Percentiles rank a stretch among this genome's conserved stretches.
Conservation (phyloP, 2,329 filamentous ascomycete genomes). For the Peltaster fructicola region DNA sequence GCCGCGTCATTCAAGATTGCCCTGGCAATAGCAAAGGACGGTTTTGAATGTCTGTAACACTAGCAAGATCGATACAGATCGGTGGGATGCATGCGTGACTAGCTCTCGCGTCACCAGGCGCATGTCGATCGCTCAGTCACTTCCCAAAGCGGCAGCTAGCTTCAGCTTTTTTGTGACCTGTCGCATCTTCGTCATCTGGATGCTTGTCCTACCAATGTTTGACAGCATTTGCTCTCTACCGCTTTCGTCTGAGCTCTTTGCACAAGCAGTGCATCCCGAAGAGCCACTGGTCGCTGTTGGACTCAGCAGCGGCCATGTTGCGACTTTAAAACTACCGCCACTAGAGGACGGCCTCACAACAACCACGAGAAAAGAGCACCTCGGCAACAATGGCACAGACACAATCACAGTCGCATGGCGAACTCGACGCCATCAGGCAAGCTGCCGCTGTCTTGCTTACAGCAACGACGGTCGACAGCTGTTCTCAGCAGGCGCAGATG, state of each 20-base stretch:
- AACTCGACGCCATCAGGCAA: conserved; percentile 82
- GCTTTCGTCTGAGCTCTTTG: conserved; percentile 70
- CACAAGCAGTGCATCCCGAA: conserved; percentile 69
- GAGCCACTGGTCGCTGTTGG: conserved; percentile 77
- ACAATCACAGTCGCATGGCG: conserved; percentile 72
- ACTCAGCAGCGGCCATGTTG: conserved; percentile 67
- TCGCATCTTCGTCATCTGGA: too few relatives aligned
- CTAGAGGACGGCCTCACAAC: conserved; percentile 31
- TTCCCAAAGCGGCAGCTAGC: too few relatives aligned
- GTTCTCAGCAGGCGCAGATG: conserved; percentile 44
- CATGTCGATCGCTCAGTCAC: too few relatives aligned
- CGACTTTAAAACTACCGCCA: conserved; percentile 56
- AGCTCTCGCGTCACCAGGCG: too few relatives aligned
- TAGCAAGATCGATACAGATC: too few relatives aligned
- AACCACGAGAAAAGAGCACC: conserved; percentile 10
- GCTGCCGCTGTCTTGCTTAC: conserved; percentile 69
- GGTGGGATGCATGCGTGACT: too few relatives aligned
- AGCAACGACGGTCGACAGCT: conserved; percentile 56
- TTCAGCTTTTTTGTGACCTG: too few relatives aligned
- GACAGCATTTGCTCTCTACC: conserved; percentile 85
- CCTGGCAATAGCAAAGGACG: too few relatives aligned
- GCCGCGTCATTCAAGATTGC: too few relatives aligned
- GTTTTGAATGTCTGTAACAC: too few relatives aligned
- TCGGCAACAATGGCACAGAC: conserved; percentile 47
- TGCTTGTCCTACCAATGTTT: conserved; percentile 41